phyloP scores from a whole-genome alignment of 2,329 filamentous ascomycete genomes.

The Arthroderma sp. region DNA sequence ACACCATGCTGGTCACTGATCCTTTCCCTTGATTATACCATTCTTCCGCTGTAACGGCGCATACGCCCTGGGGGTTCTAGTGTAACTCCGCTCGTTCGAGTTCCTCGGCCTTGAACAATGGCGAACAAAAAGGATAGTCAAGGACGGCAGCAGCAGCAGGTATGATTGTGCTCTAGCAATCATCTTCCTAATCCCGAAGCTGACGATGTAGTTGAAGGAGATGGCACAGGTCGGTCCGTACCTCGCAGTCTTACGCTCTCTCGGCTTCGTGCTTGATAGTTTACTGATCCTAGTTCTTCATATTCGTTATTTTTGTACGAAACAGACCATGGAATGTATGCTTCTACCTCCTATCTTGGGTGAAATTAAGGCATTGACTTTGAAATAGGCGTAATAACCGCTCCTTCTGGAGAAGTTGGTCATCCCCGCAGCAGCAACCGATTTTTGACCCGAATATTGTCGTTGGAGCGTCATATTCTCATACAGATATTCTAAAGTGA shows the following conservation, averaged over 20 bases:
- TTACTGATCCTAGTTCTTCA: background rate
- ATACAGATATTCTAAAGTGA: conserved; percentile 89
- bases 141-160: conserved; percentile 7
- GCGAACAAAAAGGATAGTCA: conserved; percentile 27
- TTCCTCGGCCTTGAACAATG: conserved; percentile 15
- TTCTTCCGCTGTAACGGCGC: background rate
- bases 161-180: background rate
- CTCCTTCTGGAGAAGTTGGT: conserved; percentile 67
- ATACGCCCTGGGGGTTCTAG: background rate
- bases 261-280: background rate
- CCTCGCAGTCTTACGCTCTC: conserved; percentile 11
- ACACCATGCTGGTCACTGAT: no score
- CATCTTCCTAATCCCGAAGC: background rate
- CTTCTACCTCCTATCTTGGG: background rate
- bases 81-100: background rate
- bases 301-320: background rate
- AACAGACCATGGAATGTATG: background rate
- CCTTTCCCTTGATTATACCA: background rate
- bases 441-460: conserved; percentile 57
- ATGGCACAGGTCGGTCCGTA: conserved; percentile 99
- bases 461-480: conserved; percentile 89
- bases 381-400: conserved; percentile 31
- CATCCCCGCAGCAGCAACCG: conserved; percentile 37
- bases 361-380: background rate
- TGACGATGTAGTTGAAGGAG: conserved; percentile 47